These are phyloP conservation scores for Protomyces inundatus DNA, from an alignment of 1,139 yeast species.

Conservation along the genomic window DNA sequence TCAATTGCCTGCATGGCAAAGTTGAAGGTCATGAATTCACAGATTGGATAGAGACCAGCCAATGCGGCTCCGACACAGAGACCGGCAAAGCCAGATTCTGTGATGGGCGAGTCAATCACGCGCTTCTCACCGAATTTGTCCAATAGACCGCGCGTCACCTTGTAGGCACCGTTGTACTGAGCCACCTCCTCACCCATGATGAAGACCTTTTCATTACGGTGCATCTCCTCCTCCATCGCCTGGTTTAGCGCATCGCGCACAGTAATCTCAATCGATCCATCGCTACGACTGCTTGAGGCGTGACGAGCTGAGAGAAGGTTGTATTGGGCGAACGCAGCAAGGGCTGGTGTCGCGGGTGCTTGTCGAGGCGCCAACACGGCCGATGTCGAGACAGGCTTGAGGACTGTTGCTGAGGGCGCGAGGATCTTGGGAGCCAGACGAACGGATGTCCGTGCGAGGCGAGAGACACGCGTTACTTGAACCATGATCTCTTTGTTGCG, in stretches of 20 bases:
- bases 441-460: constrained; percentile 6
- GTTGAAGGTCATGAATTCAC: constrained; percentile 98
- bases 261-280: constrained; percentile 51
- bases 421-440: constrained; percentile 16
- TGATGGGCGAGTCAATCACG: constrained; percentile 94
- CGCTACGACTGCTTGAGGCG: constrained; percentile 4
- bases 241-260: constrained; percentile 96
- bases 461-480: constrained; percentile 5
- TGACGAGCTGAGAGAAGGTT: constrained; percentile 13
- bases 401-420: constrained; percentile 5
- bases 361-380: not conserved
- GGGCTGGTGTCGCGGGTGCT: not conserved
- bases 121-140: constrained; percentile 97
- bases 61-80: constrained; percentile 95
- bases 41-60: constrained; percentile 93
- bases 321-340: constrained; percentile 13
- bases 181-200: constrained; percentile 99
- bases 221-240: constrained; percentile 96
- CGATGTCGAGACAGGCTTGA: not conserved
- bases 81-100: constrained; percentile 99
- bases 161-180: constrained; percentile 98
- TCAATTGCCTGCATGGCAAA: constrained; percentile 99
- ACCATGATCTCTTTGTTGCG: not conserved
- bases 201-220: constrained; percentile 89
- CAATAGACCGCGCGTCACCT: constrained; percentile 88